These are phyloP conservation scores for Wickerhamiella alocasiicola DNA, from an alignment of 805 yeast species.

Conservation along the genomic window DNA sequence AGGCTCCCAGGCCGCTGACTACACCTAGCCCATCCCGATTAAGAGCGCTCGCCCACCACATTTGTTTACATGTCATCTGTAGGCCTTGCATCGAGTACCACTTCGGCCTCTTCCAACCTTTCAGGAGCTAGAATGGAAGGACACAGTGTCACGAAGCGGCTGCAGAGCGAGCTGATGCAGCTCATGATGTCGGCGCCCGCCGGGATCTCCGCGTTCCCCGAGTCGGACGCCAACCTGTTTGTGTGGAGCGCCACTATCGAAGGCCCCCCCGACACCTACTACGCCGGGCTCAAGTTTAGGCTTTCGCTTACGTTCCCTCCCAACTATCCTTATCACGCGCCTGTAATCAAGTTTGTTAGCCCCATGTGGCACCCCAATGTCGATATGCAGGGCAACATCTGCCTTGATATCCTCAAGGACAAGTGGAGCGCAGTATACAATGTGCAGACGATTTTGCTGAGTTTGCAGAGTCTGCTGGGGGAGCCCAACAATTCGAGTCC, in stretches of 20 bases:
- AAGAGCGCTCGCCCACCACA: too few species aligned
- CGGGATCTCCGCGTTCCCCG: constrained; percentile 45
- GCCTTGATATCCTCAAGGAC: constrained; percentile 51
- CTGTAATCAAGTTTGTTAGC: constrained; percentile 41
- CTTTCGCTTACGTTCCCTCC: constrained; percentile 40
- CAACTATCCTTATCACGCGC: constrained; percentile 48
- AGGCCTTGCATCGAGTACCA: constrained; percentile 1
- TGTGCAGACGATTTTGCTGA: constrained; percentile 46
- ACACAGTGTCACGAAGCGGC: constrained; percentile 38
- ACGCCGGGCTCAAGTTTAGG: constrained; percentile 41
- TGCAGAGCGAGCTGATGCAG: constrained; percentile 41
- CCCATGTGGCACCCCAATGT: constrained; percentile 60
- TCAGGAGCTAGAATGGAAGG: constrained; percentile 24
- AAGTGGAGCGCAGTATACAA: constrained; percentile 55
- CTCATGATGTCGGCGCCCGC: constrained; percentile 39
- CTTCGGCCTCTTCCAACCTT: not conserved
- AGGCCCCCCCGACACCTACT: constrained; percentile 47
- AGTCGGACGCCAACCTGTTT: constrained; percentile 38
- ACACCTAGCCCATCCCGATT: too few species aligned
- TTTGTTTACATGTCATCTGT: constrained; percentile 8
- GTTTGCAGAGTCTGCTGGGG: constrained; percentile 46
- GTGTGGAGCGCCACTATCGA: constrained; percentile 47
- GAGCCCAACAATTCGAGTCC: constrained; percentile 52
- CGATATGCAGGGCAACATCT: constrained; percentile 51
- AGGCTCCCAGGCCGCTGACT: too few species aligned